These are phyloP conservation scores for Patellaria atrata DNA, from an alignment of 495 filamentous ascomycete species.

Conservation along the genomic window DNA sequence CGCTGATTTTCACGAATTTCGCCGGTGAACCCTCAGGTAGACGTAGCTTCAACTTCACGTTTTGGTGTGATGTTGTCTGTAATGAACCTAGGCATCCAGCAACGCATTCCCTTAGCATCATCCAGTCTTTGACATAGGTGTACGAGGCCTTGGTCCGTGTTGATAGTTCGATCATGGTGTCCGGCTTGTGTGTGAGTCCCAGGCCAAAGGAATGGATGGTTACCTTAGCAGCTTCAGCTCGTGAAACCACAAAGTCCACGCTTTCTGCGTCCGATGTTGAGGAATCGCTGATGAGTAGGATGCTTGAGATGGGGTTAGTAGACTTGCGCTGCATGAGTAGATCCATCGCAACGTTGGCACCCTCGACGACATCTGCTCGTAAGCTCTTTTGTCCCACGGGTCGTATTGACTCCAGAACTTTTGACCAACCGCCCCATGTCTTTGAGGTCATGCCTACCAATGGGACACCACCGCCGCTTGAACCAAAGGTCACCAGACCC, in stretches of 20 bases:
- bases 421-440: conserved; percentile 80
- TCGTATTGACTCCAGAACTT: conserved; percentile 74
- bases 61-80: conserved; percentile 95
- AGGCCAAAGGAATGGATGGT: conserved; percentile 94
- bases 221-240: conserved; percentile 95
- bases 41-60: conserved; percentile 89
- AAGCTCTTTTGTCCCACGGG: conserved; percentile 94
- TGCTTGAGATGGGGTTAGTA: conserved; percentile 90
- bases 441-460: conserved; percentile 97
- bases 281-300: conserved; percentile 95
- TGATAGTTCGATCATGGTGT: conserved; percentile 96
- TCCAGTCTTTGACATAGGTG: conserved; percentile 99
- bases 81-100: conserved; percentile 90
- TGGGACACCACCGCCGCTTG: conserved; percentile 81
- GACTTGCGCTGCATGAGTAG: conserved; percentile 95
- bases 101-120: conserved; percentile 97
- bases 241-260: conserved; percentile 96
- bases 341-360: conserved; percentile 98
- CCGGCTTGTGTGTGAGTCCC: conserved; percentile 93
- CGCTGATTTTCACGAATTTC: conserved; percentile 97
- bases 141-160: conserved; percentile 94
- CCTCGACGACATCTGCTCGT: conserved; percentile 92
- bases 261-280: conserved; percentile 94
- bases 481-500: conserved; percentile 96
- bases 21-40: conserved; percentile 93